phyloP scores from a whole-genome alignment of 805 yeast species.

The Wickerhamomyces silvicola region DNA sequence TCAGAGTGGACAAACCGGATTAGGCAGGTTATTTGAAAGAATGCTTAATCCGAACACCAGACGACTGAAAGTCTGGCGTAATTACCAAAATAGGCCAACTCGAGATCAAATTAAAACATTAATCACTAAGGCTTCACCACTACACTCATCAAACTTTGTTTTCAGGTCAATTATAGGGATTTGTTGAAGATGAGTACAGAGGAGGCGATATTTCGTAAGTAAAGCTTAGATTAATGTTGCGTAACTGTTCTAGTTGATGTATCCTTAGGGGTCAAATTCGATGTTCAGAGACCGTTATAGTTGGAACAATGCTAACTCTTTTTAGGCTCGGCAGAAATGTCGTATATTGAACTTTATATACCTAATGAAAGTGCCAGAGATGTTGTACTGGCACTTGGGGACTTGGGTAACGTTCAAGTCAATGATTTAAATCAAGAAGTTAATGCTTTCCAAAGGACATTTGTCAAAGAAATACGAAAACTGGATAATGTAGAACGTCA shows the following conservation, averaged over 20 bases:
- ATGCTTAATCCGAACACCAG: no score
- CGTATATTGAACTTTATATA: conserved; percentile 83
- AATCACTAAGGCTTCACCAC: no score
- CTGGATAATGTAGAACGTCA: conserved; percentile 89
- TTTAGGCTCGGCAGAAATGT: conserved; percentile 90
- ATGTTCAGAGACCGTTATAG: no score
- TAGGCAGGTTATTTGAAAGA: no score
- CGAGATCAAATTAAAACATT: no score
- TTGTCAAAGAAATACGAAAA: conserved; percentile 79
- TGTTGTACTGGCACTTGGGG: conserved; percentile 80
- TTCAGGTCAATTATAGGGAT: background rate
- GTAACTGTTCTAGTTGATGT: no score
- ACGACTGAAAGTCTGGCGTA: background rate
- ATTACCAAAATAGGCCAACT: no score
- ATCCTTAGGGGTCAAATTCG: conserved; percentile 1
- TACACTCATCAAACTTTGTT: no score
- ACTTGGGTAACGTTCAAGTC: conserved; percentile 79
- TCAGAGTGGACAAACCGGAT: no score
- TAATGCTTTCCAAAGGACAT: conserved; percentile 82
- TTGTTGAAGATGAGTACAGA: conserved; percentile 22
- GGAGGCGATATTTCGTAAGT: conserved; percentile 36
- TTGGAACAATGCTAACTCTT: conserved; percentile 7
- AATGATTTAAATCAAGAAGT: conserved; percentile 80
- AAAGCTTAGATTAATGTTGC: no score
- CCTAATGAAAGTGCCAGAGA: conserved; percentile 89